Evolutionary conservation across 352 stramenopile species (phyloP), one percentile per base, ranked within the genome.

Genomic region (Globisporangium megalacanthum): DNA sequence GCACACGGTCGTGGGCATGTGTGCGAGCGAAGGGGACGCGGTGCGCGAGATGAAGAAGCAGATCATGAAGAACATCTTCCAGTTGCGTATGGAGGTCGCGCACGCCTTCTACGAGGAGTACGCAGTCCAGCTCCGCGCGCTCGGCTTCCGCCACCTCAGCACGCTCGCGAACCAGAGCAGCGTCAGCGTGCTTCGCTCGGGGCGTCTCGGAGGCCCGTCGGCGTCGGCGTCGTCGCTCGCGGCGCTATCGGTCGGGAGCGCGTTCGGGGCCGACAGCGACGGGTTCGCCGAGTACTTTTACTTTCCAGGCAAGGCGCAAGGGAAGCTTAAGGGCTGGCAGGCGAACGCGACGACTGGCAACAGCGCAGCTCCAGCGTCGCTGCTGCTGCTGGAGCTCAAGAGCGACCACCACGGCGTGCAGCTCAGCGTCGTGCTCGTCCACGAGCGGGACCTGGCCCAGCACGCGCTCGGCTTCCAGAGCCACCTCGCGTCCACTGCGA

Each of bases 91-190:
- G 59, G 72, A 88, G 52, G 82, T 94, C 8, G 77, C 77, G 4
- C 77, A 83, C 25, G 74, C 73, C 10, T 94, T 92, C 51, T 88
- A 82, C 33, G 64, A 89, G 4, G 70, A 88, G 60, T 94, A 84
- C 37, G 73, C 75, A 0, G 49, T 73, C 2, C 77, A 89, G 54
- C 65, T 92, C n/a, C 62, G 68, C 15, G 70, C 71, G 0, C 55
- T 93, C 1, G 83, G 79, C n/a, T 93, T 93, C 52, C 70, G 69
- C 9, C 79, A 80, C 22, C 63, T 92, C 22, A 59, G 65, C 2
- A 77, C 77, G 15, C 53, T 87, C 9, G 53, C 73, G 20, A 63
- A 62, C 52, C 61, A 62, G 19, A 33, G 62, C n/a, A 54, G 31
- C 22, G 33, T 41, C 20, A 51, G 45, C 22, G 33, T 41, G 1